A percentile compares a stretch with the other conserved stretches of the same genome.
These are phyloP conservation scores for Immersiporthe knoxdaviesiana DNA, from an alignment of 2,329 filamentous ascomycete genomes.

Conservation along the genomic window DNA sequence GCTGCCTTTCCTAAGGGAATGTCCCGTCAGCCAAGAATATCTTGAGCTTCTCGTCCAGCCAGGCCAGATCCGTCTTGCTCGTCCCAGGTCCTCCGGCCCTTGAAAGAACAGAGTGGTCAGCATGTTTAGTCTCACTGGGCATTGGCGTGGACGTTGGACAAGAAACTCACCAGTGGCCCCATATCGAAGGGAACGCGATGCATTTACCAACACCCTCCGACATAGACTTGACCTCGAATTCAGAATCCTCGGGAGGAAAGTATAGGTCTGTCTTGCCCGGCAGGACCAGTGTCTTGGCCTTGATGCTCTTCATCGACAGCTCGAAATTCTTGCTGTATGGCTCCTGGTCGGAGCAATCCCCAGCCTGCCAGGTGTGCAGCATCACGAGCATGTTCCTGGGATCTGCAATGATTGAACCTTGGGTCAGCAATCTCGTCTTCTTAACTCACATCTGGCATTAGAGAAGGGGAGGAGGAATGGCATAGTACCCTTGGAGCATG, in stretches of 20 bases:
- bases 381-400: constrained; percentile 34
- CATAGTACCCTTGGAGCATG: constrained; percentile 37
- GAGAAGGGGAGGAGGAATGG: no score
- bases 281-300: constrained; percentile 71
- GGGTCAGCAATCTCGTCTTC: constrained; percentile 3
- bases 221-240: constrained; percentile 66
- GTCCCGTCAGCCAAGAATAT: constrained; percentile 42
- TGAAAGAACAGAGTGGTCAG: constrained; percentile 6
- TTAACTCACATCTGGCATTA: neutral
- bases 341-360: constrained; percentile 69
- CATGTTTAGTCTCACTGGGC: neutral
- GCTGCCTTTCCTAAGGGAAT: constrained; percentile 9
- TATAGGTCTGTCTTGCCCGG: constrained; percentile 77
- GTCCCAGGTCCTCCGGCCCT: constrained; percentile 67
- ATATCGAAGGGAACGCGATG: constrained; percentile 37
- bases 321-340: constrained; percentile 70
- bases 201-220: constrained; percentile 34
- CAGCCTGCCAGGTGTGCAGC: constrained; percentile 79
- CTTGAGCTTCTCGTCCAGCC: constrained; percentile 64
- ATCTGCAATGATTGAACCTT: constrained; percentile 39
- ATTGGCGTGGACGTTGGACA: neutral
- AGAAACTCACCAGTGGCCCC: constrained; percentile 38
- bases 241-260: constrained; percentile 79
- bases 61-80: constrained; percentile 66
- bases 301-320: constrained; percentile 69